Evolutionary conservation across 768 basidiomycete genomes (phyloP), one percentile per base, ranked within the genome.

Genomic region (Lactifluus rugatus): DNA sequence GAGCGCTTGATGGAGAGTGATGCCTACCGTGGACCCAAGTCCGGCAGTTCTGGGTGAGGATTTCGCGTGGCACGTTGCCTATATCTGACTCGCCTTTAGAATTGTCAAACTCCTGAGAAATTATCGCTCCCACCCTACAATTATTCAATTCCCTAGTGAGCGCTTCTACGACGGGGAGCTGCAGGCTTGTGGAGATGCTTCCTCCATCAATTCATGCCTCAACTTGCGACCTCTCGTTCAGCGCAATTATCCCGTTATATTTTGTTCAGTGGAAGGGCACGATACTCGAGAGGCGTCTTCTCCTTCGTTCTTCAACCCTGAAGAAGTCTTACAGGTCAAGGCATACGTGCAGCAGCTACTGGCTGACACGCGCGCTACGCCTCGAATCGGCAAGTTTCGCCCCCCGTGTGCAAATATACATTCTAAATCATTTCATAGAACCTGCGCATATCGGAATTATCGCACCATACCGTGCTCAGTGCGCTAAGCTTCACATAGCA

Each of bases 221-320:
- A 58, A 60, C 16, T 67, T 57, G 41, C 60, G 63, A 2, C 56
- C 67, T 16, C 69, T 77, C 6, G 75, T 75, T 0, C 70, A 67
- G 2, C 73, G 70, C 39, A 71, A 73, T 1, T 85, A 84, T 68
- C 84, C 85, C 0, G 13, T 57, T 23, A 46, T 57, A 69, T 87
- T 42, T 68, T 86, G 1, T 84, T 87, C 69, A 81, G 85, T 65
- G 74, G 78, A 2, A 70, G 85, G 85, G 17, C 79, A 79, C 62
- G 84, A 87, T 63, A 76, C 79, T 25, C 77, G 83, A n/a, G 84
- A 87, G 64, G 77, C 78, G 2, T 75, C 77, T 0, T 85, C 84
- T 0, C 85, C 84, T 1, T 86, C 83, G 0, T 86, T 84, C 68
- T 87, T 86, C 73, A 87, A 87, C 57, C 76, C 81, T 37, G 76